Conservation (phyloP, 1,284 basidiomycete species). For the Trametes hirsuta region DNA sequence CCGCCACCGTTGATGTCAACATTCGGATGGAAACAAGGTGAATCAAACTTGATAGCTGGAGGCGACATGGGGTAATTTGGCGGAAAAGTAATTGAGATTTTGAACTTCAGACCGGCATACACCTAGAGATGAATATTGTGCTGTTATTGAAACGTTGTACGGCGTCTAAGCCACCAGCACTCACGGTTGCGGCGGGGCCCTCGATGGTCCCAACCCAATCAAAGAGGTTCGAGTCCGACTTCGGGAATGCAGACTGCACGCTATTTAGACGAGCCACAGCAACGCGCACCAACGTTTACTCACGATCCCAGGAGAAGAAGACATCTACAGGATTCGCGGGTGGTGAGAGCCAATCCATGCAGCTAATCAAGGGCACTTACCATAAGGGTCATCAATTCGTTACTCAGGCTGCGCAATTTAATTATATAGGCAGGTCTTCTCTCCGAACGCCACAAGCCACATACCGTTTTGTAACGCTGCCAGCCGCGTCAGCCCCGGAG, state of each 20-base stretch:
- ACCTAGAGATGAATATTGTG: constrained; percentile 47
- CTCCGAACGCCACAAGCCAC: constrained; percentile 11
- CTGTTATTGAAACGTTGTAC: not conserved
- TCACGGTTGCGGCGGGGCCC: constrained; percentile 73
- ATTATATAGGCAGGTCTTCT: constrained; percentile 7
- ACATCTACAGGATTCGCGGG: constrained; percentile 59
- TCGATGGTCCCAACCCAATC: constrained; percentile 87
- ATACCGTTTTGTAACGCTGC: constrained; percentile 82
- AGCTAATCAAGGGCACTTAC: constrained; percentile 43
- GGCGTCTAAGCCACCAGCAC: not conserved
- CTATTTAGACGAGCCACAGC: not conserved
- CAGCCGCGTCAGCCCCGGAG: constrained; percentile 56
- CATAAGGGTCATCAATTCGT: constrained; percentile 85
- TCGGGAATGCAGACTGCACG: constrained; percentile 79
- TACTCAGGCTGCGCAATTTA: constrained; percentile 57
- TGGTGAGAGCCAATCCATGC: not conserved
- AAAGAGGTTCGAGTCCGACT: constrained; percentile 78
- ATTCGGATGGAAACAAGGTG: constrained; percentile 86
- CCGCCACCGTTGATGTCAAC: constrained; percentile 79
- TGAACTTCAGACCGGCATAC: constrained; percentile 77
- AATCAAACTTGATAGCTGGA: constrained; percentile 79
- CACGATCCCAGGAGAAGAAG: constrained; percentile 81
- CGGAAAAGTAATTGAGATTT: constrained; percentile 81
- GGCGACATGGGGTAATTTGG: constrained; percentile 84
- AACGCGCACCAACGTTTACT: constrained; percentile 27